Evolutionary conservation across 1,284 basidiomycete genomes (phyloP), one percentile per base, ranked within the genome.

Genomic region (Ganoderma sinense): DNA sequence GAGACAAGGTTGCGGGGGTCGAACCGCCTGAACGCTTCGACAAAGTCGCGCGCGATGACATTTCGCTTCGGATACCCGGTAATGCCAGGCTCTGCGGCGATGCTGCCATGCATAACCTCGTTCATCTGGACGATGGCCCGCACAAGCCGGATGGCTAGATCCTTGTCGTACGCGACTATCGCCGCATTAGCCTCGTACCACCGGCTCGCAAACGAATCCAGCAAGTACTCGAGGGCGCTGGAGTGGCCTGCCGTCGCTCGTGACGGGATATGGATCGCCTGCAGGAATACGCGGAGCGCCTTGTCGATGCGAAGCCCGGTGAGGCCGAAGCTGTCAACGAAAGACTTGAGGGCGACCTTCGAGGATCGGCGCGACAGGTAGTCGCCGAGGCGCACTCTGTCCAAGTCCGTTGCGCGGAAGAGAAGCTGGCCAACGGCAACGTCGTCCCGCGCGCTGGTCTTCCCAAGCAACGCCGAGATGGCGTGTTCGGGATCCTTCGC

Each of bases 141-240:
- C 41, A 96, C 93, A 59, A 99, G 87, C 41, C 91, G 90, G 69
- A 88, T 84, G 1, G 95, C 92, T 64, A 95, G 83, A 71, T 94
- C 91, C 77, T 89, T 91, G 81, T 94, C 92, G 76, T 92, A 96
- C 2, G 92, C 87, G 31, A 96, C 88, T 41, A 88, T 85, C 59
- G 87, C 86, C 18, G 90, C 88, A 78, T 99, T 99, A n/a, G 93
- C 92, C 69, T 93, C 91, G 74, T 94, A 94, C 94, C 97, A 99
- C 33, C 94, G 88, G 71, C 89, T 87, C 8, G 96, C 94, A 78
- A 99, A 97, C 13, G 92, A 89, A 79, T 98, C 96, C 48, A 95
- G 85, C 1, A 95, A 84, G 70, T 88, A 87, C 68, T 94, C 91
- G 43, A 92, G 77, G 2, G 89, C 82, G 61, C 78, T 84, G 58